These are phyloP conservation scores for Argentina anserina DNA, from an alignment of 306 rosid species.

Conservation along the genomic window DNA sequence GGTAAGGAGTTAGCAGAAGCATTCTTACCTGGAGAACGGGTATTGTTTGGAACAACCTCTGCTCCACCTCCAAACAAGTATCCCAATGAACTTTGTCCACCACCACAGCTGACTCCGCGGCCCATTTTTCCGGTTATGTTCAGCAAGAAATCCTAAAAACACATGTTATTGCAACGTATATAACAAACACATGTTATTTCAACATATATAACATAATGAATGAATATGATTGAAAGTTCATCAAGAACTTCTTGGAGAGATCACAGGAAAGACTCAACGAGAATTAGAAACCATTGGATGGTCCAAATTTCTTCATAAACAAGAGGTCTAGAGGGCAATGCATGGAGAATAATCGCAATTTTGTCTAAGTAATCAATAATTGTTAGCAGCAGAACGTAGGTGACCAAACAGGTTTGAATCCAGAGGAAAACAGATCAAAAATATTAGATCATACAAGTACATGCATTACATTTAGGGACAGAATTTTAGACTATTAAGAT, in stretches of 20 bases:
- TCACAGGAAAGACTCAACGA: background rate
- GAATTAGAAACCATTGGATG: background rate
- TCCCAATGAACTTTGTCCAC: constrained; percentile 83
- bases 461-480: background rate
- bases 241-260: background rate
- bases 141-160: constrained; percentile 4
- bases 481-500: background rate
- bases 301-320: background rate
- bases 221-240: background rate
- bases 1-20: background rate
- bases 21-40: constrained; percentile 22
- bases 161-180: background rate
- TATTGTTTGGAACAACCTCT: constrained; percentile 26
- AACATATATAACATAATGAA: background rate
- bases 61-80: constrained; percentile 74
- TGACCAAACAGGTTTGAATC: background rate
- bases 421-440: background rate
- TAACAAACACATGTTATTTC: background rate
- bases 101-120: constrained; percentile 79
- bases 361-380: background rate
- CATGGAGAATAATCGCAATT: background rate
- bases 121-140: constrained; percentile 41
- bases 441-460: background rate
- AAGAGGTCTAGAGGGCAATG: background rate
- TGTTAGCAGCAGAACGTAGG: background rate